Conservation (phyloP, 2,329 filamentous ascomycete species). For the Magnaporthiopsis incrustans region DNA sequence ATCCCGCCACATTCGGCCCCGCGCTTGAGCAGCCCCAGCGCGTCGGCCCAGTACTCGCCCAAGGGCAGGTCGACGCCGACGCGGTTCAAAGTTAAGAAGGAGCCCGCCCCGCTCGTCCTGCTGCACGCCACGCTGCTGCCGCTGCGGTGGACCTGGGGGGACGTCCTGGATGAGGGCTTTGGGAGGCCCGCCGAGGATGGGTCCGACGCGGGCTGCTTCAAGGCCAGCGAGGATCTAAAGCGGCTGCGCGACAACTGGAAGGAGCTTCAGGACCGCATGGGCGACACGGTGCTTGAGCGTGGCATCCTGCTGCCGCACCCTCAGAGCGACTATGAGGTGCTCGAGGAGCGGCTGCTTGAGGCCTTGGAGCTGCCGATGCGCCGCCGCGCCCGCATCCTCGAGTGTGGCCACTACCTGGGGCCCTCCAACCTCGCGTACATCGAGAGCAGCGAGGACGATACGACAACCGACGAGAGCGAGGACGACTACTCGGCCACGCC, state of each 20-base stretch:
- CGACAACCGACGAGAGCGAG: slow-evolving; percentile 34
- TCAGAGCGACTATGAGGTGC: slow-evolving; percentile 68
- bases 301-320: slow-evolving; percentile 72
- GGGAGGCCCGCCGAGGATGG: slow-evolving; percentile 11
- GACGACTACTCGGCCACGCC: slow-evolving; percentile 32
- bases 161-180: slow-evolving; percentile 34
- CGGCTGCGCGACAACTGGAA: slow-evolving; percentile 55
- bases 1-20: slow-evolving; percentile 28
- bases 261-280: slow-evolving; percentile 60
- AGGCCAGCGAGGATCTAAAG: slow-evolving; percentile 39
- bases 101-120: slow-evolving; percentile 60
- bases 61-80: slow-evolving; percentile 47
- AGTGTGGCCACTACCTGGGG: slow-evolving; percentile 69
- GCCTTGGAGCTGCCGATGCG: slow-evolving; percentile 61
- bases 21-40: slow-evolving; percentile 45
- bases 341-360: slow-evolving; percentile 71
- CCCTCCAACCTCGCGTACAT: slow-evolving; percentile 38
- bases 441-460: slow-evolving; percentile 34
- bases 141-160: slow-evolving; percentile 56
- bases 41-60: slow-evolving; percentile 44
- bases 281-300: slow-evolving; percentile 64
- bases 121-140: slow-evolving; percentile 72
- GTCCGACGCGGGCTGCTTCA: slow-evolving; percentile 18
- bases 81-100: slow-evolving; percentile 47
- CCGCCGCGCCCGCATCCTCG: slow-evolving; percentile 59